Evolutionary conservation across 805 yeast genomes (phyloP), one percentile per base, ranked within the genome.

Genomic region (Lipomyces starkeyi): DNA sequence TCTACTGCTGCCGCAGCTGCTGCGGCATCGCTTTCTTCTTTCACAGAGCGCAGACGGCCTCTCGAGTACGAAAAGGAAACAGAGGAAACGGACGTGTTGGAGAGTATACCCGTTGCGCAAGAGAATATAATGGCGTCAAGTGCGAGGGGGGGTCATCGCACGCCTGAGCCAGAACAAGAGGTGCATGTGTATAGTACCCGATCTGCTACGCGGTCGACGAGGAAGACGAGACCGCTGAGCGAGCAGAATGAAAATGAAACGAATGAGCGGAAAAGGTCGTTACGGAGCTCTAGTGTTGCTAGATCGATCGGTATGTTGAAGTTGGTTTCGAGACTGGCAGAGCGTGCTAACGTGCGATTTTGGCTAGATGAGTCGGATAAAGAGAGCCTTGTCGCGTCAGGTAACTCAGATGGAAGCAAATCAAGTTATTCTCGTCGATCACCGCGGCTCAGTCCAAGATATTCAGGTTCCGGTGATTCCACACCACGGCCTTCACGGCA

Each of bases 231-330:
- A 56, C 34, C 34, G 56, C 22, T 53, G 32, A 25, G n/a, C 20
- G 56, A 53, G 56, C 56, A 53, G 34, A 25, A 29, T 22, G 65
- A 57, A 25, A 62, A 56, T 43, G 20, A 47, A 6, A 14, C 57
- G 20, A 57, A 43, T 9, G 66, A 58, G 57, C 32, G 66, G 55
- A 52, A 55, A 17, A 59, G 61, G n/a, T 58, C 61, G 37, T 54
- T 37, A 29, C 61, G 66, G n/a, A 47, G 57, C 13, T 63, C 67
- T 7, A 59, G 67, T 29, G 27, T 27, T 27, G 34, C 22, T 32
- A n/a, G 49, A 43, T 43, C 49, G 2, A 43, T 43, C 20, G 49
- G 49, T 43, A 43, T 43, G 49, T 43, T n/a, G 49, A 43, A n/a
- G 49, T 7, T 17, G 49, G 22, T 43, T n/a, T 17, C 49, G 22